Percentiles rank a stretch among this genome's conserved stretches.
Evolutionary conservation across 2,329 filamentous ascomycete species (phyloP).

Genomic region (Exophiala sp.): DNA sequence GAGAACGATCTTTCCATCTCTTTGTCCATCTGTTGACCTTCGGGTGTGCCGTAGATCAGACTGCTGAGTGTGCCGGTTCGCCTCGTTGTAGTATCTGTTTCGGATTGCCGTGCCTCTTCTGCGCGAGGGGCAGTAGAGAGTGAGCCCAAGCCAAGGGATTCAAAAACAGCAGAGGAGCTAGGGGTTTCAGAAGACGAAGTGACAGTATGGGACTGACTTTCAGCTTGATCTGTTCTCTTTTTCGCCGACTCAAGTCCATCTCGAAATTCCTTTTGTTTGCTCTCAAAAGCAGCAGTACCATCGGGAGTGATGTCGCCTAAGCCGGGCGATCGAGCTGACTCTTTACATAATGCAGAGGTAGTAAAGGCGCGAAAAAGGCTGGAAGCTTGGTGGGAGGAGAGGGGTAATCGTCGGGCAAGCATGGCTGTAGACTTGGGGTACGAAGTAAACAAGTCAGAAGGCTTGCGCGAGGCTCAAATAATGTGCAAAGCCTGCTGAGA

Average conservation of each 20-base stretch:
- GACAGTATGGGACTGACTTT: conserved; percentile 67
- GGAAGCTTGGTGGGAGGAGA: conserved; percentile 42
- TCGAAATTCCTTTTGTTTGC: conserved; percentile 81
- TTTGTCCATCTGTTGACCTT: conserved; percentile 87
- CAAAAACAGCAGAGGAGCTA: conserved; percentile 33
- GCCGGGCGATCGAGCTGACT: conserved; percentile 60
- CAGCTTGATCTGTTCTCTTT: conserved; percentile 73
- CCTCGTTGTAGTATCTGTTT: conserved; percentile 58
- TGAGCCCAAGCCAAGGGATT: conserved; percentile 57
- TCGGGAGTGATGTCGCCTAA: conserved; percentile 79
- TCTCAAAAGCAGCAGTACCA: conserved; percentile 71
- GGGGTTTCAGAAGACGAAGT: conserved; percentile 43
- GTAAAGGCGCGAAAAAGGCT: conserved; percentile 57
- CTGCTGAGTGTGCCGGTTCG: conserved; percentile 74
- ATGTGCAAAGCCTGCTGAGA: not conserved
- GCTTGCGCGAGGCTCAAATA: not conserved
- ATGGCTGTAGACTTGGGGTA: conserved; percentile 31
- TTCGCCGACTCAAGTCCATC: conserved; percentile 72
- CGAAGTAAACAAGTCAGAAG: conserved; percentile 6
- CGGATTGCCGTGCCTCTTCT: conserved; percentile 57
- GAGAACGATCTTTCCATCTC: conserved; percentile 96
- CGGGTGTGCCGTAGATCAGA: conserved; percentile 94
- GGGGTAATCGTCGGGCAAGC: conserved; percentile 48
- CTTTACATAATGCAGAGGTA: conserved; percentile 45
- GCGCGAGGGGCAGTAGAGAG: conserved; percentile 51